These are phyloP conservation scores for Waitea zeae DNA, from an alignment of 1,284 basidiomycete genomes.

Conservation along the genomic window DNA sequence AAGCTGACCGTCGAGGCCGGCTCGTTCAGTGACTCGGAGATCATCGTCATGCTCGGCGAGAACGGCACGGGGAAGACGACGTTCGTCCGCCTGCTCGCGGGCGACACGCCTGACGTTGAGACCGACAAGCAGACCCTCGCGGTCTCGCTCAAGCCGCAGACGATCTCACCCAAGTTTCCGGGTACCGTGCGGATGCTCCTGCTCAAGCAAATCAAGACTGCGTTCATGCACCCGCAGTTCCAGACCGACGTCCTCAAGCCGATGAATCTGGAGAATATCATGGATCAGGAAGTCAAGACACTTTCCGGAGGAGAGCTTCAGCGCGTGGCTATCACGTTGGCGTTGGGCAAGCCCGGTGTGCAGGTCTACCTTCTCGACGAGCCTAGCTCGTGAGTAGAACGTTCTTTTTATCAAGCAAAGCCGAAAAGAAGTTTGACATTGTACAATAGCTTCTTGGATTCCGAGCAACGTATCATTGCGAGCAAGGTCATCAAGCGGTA, in stretches of 20 bases:
- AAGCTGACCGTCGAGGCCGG: conserved; percentile 83
- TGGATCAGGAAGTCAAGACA: conserved; percentile 94
- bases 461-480: conserved; percentile 95
- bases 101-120: conserved; percentile 73
- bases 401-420: background rate
- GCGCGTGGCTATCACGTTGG: conserved; percentile 86
- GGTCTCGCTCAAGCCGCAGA: conserved; percentile 92
- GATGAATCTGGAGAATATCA: conserved; percentile 81
- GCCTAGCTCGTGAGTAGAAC: conserved; percentile 37
- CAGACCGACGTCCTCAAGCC: conserved; percentile 93
- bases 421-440: conserved; percentile 2
- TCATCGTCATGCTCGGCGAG: conserved; percentile 94
- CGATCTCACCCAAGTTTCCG: conserved; percentile 89
- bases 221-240: conserved; percentile 97
- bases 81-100: conserved; percentile 84
- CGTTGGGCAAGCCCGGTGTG: conserved; percentile 71
- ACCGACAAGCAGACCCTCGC: conserved; percentile 63
- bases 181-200: conserved; percentile 87
- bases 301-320: conserved; percentile 94
- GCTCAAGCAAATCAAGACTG: conserved; percentile 82
- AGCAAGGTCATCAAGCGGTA: conserved; percentile 93
- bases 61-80: conserved; percentile 98
- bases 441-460: conserved; percentile 70
- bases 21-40: conserved; percentile 89
- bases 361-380: conserved; percentile 82